Percentiles rank a stretch among this genome's conserved stretches.
These are phyloP conservation scores for Penicillium hesseltinei DNA, from an alignment of 2,329 filamentous ascomycete genomes.

Conservation along the genomic window DNA sequence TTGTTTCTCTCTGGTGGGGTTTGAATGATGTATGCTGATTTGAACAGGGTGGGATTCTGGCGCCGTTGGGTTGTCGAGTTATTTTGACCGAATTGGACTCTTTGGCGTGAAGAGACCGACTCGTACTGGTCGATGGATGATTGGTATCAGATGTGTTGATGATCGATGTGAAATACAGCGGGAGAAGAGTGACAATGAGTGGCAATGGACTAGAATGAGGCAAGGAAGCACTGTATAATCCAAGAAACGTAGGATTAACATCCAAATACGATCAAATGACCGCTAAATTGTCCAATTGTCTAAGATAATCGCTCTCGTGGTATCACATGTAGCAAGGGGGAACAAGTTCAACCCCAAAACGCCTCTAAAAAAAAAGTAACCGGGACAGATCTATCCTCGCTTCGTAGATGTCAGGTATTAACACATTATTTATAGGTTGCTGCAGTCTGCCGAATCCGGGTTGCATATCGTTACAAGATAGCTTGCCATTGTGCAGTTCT, in stretches of 20 bases:
- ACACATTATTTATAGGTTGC: slow-evolving; percentile 2
- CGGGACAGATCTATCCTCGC: background rate
- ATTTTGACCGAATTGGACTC: slow-evolving; percentile 9
- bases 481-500: slow-evolving; percentile 2
- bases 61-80: slow-evolving; percentile 22
- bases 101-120: background rate
- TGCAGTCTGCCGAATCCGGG: background rate
- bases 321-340: slow-evolving; percentile 1
- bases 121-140: background rate
- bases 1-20: background rate
- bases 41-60: slow-evolving; percentile 25
- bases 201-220: background rate
- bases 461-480: background rate
- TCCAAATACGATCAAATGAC: background rate
- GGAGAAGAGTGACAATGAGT: background rate
- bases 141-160: background rate
- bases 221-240: background rate
- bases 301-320: slow-evolving; percentile 4
- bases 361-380: background rate
- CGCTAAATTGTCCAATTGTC: background rate
- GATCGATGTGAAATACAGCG: background rate
- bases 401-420: background rate
- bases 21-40: slow-evolving; percentile 5
- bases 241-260: background rate
- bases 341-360: background rate